These are phyloP conservation scores for Glarea lozoyensis DNA, from an alignment of 495 filamentous ascomycete species.

Conservation along the genomic window DNA sequence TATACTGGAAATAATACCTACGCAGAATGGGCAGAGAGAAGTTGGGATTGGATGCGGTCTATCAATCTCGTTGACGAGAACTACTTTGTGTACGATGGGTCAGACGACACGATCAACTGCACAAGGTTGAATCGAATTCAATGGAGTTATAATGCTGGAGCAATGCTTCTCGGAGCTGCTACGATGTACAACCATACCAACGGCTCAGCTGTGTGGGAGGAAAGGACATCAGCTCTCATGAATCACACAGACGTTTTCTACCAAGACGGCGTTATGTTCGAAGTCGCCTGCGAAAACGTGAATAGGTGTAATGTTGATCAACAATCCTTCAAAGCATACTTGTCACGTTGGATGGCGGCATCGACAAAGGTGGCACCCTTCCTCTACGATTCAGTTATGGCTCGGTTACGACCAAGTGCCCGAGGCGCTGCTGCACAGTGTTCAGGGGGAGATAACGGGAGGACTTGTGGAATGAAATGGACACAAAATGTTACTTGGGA, in stretches of 20 bases:
- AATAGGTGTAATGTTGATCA: slow-evolving; percentile 58
- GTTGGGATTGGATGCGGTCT: slow-evolving; percentile 55
- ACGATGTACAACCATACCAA: slow-evolving; percentile 61
- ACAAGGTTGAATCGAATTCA: slow-evolving; percentile 40
- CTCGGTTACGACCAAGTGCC: slow-evolving; percentile 53
- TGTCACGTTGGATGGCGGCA: slow-evolving; percentile 66
- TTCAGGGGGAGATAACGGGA: slow-evolving; percentile 46
- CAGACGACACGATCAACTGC: slow-evolving; percentile 39
- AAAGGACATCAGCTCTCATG: slow-evolving; percentile 44
- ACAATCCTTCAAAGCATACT: slow-evolving; percentile 72
- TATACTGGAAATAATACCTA: slow-evolving; percentile 68
- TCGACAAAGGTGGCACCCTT: slow-evolving; percentile 63
- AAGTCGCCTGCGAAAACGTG: slow-evolving; percentile 54
- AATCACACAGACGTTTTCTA: slow-evolving; percentile 48
- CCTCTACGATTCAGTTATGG: slow-evolving; percentile 50
- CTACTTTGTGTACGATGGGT: slow-evolving; percentile 52
- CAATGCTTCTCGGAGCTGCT: slow-evolving; percentile 54
- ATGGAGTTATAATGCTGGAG: slow-evolving; percentile 64
- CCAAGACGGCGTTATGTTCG: slow-evolving; percentile 48
- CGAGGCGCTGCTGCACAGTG: slow-evolving; percentile 59
- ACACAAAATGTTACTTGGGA: slow-evolving; percentile 42
- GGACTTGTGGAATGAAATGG: slow-evolving; percentile 70
- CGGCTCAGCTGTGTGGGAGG: slow-evolving; percentile 40
- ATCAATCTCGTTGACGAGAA: slow-evolving; percentile 38
- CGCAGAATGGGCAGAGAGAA: slow-evolving; percentile 56